A percentile compares a stretch with the other conserved stretches of the same genome.
phyloP scores from a whole-genome alignment of 345 rosid genomes.

The Trapa incisa region DNA sequence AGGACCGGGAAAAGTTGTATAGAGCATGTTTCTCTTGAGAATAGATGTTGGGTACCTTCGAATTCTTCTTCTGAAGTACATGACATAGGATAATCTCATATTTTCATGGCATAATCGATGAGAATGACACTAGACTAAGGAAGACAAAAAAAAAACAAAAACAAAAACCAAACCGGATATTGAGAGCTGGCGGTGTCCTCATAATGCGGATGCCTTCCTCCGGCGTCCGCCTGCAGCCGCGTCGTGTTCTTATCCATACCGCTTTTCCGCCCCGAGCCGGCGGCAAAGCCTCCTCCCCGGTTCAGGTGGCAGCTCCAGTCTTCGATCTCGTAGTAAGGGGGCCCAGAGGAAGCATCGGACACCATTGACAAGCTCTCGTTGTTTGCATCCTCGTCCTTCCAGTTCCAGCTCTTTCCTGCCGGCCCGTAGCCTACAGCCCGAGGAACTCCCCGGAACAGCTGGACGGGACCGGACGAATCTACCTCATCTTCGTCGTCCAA shows the following conservation, averaged over 20 bases:
- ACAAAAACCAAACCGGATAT: not conserved
- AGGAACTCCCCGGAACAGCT: not conserved
- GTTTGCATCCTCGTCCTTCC: conserved; percentile 5
- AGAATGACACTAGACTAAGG: not conserved
- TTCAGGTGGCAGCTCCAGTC: conserved; percentile 1
- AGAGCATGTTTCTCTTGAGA: not conserved
- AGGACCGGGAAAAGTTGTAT: not conserved
- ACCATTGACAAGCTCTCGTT: conserved; percentile 15
- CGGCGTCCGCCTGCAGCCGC: not conserved
- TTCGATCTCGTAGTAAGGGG: conserved; percentile 6
- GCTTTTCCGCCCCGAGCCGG: not conserved
- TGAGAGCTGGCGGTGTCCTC: conserved; percentile 11
- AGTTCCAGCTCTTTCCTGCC: not conserved
- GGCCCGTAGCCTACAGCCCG: not conserved
- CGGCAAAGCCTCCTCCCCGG: not conserved
- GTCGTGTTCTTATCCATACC: conserved; percentile 4
- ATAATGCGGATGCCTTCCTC: conserved; percentile 4
- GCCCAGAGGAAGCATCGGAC: conserved; percentile 18
- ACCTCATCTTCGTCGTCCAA: not conserved
- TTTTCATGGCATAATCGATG: not conserved
- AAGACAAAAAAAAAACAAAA: not conserved
- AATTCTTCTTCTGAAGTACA: not conserved
- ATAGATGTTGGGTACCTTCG: not conserved
- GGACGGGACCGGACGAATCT: conserved; percentile 5
- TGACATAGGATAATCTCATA: not conserved